Evolutionary conservation across 208 protist species (phyloP).

Genomic region (Trypanosoma lewisi): DNA sequence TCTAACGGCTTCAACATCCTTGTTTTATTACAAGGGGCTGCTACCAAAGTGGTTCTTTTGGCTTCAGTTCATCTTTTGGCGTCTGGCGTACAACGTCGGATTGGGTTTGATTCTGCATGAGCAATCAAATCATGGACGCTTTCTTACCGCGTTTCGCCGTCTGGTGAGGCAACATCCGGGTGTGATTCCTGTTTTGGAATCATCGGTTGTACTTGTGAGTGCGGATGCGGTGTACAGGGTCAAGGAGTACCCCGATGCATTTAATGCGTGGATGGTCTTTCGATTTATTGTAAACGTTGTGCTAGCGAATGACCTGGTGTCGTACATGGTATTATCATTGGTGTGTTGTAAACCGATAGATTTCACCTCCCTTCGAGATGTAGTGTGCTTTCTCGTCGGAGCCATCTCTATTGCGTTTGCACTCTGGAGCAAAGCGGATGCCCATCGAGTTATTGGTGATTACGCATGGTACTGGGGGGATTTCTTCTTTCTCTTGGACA

Average conservation of each 20-base stretch:
- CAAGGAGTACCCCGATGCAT: conserved; percentile 71
- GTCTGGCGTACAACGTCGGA: conserved; percentile 92
- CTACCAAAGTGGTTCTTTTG: conserved; percentile 74
- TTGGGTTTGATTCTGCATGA: conserved; percentile 84
- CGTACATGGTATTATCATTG: conserved; percentile 73
- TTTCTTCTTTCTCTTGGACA: conserved; percentile 95
- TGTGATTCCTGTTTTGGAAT: conserved; percentile 38
- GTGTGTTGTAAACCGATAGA: conserved; percentile 59
- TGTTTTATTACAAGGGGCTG: conserved; percentile 39
- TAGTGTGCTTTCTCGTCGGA: conserved; percentile 75
- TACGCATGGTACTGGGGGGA: conserved; percentile 97
- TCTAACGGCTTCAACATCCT: conserved; percentile 28
- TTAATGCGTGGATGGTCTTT: conserved; percentile 95
- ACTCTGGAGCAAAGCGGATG: conserved; percentile 93
- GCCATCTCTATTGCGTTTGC: conserved; percentile 76
- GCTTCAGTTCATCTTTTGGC: conserved; percentile 91
- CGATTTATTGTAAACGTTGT: conserved; percentile 92
- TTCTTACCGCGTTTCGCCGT: conserved; percentile 44
- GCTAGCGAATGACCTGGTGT: conserved; percentile 87
- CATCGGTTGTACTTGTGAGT: conserved; percentile 44
- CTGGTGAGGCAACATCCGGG: conserved; percentile 20
- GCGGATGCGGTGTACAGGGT: conserved; percentile 47
- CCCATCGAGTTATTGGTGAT: conserved; percentile 94
- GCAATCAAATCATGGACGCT: conserved; percentile 67
- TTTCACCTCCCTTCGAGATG: conserved; percentile 34